Base-by-base conservation (phyloP, 805 yeast species). In the Ogataea paraovalis region DNA sequence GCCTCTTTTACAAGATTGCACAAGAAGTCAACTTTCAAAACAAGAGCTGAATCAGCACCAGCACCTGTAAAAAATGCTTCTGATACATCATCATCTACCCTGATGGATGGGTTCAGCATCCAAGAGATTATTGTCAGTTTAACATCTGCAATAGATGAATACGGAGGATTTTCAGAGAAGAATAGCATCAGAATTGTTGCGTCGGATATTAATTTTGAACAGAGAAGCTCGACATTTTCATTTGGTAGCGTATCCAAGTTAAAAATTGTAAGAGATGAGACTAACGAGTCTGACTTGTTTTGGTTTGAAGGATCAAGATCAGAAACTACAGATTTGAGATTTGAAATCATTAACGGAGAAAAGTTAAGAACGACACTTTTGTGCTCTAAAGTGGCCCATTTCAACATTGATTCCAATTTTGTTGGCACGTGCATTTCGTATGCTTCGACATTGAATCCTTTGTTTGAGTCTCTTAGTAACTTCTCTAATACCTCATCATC, bases 171-270 rank as follows among this genome's bases (percentile, higher is more conserved):
- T 60, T 60, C 69, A 0, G 60, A 71, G n/a, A 51, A 65, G 37
- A 28, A 66, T 48, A 50, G 70, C 53, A 37, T 65, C 43, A 47
- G 71, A 45, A 36, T 66, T 47, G 27, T 52, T 43, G 20, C 59
- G 51, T 22, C 56, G 40, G 67, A 69, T 22, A 40, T 77, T 6
- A 65, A 64, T 39, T 43, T 80, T 21, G 73, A 72, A 43, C 79
- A 74, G 45, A 74, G 74, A 46, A 71, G 69, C 47, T 62, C 68
- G 0, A 57, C 56, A 0, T 64, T 77, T 42, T 55, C 71, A 1
- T 74, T 71, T 50, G 88, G 87, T 2, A 77, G 78, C 1, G 49
- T 80, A 2, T 67, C 71, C 40, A 55, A 51, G 0, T 49, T 78
- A n/a, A 48, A 55, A 1, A 48, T 72, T 4, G 16, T 63, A 3